Conservation (phyloP, 441 rosid species). For the Theobroma grandiflorum region DNA sequence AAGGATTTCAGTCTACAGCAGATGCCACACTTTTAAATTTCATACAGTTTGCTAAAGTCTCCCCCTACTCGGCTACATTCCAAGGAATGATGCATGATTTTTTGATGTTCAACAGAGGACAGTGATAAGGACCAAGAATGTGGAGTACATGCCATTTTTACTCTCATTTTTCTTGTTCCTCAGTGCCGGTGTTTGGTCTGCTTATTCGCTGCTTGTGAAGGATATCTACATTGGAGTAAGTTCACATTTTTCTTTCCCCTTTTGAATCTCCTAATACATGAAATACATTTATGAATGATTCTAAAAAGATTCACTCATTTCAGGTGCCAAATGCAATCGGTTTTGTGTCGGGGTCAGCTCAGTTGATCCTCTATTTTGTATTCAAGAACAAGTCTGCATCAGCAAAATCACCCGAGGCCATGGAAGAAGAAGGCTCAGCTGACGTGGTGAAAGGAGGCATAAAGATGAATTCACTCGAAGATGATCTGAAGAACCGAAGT, state of each 20-base stretch:
- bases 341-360: constrained; percentile 53
- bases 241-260: constrained; percentile 4
- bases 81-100: not conserved
- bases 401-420: constrained; percentile 19
- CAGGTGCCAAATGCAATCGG: constrained; percentile 62
- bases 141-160: constrained; percentile 69
- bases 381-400: constrained; percentile 46
- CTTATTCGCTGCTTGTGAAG: constrained; percentile 52
- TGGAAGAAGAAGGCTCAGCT: constrained; percentile 44
- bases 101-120: constrained; percentile 39
- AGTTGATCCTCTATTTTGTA: constrained; percentile 46
- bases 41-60: not conserved
- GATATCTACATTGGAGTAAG: constrained; percentile 60
- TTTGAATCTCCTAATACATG: not conserved
- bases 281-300: not conserved
- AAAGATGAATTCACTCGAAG: constrained; percentile 31
- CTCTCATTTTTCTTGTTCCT: constrained; percentile 62
- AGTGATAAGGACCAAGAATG: constrained; percentile 56
- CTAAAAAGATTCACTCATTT: constrained; percentile 7
- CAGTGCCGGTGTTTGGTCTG: constrained; percentile 57
- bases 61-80: not conserved
- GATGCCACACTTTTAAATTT: not conserved
- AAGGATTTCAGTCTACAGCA: not conserved
- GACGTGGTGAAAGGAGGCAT: constrained; percentile 35
- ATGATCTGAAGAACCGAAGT: constrained; percentile 22